phyloP scores from a whole-genome alignment of 2,329 filamentous ascomycete genomes.

The Talaromyces pinophilus region DNA sequence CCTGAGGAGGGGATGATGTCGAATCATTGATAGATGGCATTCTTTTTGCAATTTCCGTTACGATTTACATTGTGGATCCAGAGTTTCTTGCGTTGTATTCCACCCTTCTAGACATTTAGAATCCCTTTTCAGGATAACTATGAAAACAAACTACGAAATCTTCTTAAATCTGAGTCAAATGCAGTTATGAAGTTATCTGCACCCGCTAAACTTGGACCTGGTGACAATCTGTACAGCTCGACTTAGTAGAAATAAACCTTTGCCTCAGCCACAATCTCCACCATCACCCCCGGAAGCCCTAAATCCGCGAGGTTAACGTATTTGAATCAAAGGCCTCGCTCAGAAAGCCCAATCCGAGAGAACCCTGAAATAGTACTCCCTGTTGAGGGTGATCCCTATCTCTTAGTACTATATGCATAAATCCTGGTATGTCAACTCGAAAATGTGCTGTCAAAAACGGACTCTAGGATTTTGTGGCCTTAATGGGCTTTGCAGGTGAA shows the following conservation, averaged over 20 bases:
- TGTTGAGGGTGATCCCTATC: neutral
- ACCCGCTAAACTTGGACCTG: neutral
- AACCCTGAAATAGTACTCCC: neutral
- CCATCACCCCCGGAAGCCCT: neutral
- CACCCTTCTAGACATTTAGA: too few relatives aligned
- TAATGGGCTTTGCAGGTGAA: neutral
- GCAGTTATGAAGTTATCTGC: neutral
- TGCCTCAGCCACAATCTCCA: too few relatives aligned
- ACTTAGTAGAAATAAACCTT: too few relatives aligned
- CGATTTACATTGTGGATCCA: neutral
- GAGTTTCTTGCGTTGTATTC: neutral
- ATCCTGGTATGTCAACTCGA: neutral
- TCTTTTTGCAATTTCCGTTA: neutral
- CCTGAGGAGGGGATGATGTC: conserved; percentile 7
- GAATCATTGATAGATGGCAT: neutral
- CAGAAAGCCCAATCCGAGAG: neutral
- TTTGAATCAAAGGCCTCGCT: too few relatives aligned
- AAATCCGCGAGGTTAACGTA: too few relatives aligned
- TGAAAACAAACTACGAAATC: too few relatives aligned
- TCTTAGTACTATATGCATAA: neutral
- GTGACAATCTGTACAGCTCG: neutral
- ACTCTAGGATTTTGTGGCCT: neutral
- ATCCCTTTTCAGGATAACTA: too few relatives aligned
- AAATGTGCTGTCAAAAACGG: neutral
- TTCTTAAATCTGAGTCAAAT: too few relatives aligned